Evolutionary conservation across 2,329 filamentous ascomycete genomes (phyloP).

Genomic region (Colletotrichum sp.): DNA sequence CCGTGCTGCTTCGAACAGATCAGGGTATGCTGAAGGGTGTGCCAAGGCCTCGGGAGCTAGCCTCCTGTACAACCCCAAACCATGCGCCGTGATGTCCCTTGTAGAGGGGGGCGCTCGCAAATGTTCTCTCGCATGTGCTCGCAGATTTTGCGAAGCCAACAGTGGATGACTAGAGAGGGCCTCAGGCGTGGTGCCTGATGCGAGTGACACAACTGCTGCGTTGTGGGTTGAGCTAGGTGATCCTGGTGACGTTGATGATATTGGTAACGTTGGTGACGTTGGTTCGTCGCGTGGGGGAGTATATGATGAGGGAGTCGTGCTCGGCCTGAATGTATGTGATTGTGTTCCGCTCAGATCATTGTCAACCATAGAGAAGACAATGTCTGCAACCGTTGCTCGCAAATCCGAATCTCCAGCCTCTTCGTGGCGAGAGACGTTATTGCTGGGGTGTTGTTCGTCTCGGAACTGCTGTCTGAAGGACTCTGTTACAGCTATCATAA

Average conservation of each 20-base stretch:
- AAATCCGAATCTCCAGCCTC: not conserved
- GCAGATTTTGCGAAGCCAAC: not conserved
- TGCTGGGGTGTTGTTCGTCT: not conserved
- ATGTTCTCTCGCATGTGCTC: not conserved
- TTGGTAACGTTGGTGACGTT: not conserved
- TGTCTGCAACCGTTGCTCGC: not conserved
- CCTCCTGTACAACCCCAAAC: not conserved
- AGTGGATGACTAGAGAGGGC: not conserved
- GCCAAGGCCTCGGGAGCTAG: not conserved
- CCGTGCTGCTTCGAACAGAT: not conserved
- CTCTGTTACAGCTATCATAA: conserved; percentile 13
- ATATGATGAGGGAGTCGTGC: not conserved
- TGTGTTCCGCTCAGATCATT: not conserved
- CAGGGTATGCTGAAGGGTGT: not conserved
- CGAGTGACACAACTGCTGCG: not conserved
- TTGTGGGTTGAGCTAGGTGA: not conserved
- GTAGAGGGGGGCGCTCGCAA: not conserved
- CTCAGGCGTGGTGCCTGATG: not conserved
- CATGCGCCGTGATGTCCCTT: too few species aligned
- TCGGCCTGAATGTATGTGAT: not conserved
- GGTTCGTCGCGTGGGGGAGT: not conserved
- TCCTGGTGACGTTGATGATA: not conserved
- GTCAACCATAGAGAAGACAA: not conserved
- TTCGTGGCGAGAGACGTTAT: not conserved
- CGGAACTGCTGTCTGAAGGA: conserved; percentile 7